Percentiles rank a stretch among this genome's conserved stretches.
These are phyloP conservation scores for Leishmania martiniquensis DNA, from an alignment of 208 protist genomes.

Conservation along the genomic window DNA sequence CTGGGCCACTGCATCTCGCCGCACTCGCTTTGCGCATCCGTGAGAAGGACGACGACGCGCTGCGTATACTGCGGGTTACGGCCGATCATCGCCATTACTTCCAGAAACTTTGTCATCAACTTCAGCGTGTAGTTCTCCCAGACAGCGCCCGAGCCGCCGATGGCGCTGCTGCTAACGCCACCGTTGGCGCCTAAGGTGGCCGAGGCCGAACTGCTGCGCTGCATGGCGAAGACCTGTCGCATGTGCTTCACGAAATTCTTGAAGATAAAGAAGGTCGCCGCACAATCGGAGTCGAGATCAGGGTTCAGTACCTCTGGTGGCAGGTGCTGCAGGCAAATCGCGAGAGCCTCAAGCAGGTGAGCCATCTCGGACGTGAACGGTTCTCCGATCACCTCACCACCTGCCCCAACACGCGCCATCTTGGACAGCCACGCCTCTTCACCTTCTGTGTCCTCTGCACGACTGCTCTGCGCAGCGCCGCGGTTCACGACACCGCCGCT, in stretches of 20 bases:
- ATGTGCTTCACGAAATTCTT: slow-evolving; percentile 83
- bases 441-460: slow-evolving; percentile 6
- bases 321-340: slow-evolving; percentile 74
- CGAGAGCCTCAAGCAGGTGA: slow-evolving; percentile 72
- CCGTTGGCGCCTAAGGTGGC: neutral
- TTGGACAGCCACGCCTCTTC: slow-evolving; percentile 16
- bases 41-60: slow-evolving; percentile 70
- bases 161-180: neutral
- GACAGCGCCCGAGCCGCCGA: slow-evolving; percentile 19
- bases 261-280: slow-evolving; percentile 88
- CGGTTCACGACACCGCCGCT: neutral
- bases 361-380: slow-evolving; percentile 80
- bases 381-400: slow-evolving; percentile 31
- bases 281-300: slow-evolving; percentile 81
- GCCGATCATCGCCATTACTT: slow-evolving; percentile 88
- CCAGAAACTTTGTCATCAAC: slow-evolving; percentile 65
- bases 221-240: slow-evolving; percentile 62
- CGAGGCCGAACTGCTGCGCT: slow-evolving; percentile 32
- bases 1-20: slow-evolving; percentile 73
- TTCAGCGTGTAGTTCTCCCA: slow-evolving; percentile 87
- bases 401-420: slow-evolving; percentile 9
- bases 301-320: slow-evolving; percentile 75
- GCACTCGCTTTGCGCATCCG: slow-evolving; percentile 70
- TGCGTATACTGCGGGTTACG: slow-evolving; percentile 79
- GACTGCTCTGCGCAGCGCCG: neutral